Conservation (phyloP, 2,329 filamentous ascomycete genomes). For the Chrysoporthe deuterocubensis region DNA sequence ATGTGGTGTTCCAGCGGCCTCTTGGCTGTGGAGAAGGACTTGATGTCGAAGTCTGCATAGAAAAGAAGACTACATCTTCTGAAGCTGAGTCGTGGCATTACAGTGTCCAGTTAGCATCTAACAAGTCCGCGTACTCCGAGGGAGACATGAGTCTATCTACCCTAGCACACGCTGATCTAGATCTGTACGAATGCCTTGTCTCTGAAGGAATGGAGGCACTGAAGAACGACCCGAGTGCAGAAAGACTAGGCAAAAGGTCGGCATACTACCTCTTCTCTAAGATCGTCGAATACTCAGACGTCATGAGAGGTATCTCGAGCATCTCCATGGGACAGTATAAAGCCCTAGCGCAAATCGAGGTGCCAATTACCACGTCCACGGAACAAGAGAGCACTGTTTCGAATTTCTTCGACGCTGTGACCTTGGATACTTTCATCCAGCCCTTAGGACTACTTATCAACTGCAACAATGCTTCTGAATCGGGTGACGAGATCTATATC, state of each 20-base stretch:
- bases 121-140: not conserved
- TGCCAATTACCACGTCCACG: not conserved
- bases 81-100: not conserved
- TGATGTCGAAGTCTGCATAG: not conserved
- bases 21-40: not conserved
- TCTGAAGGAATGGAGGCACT: not conserved
- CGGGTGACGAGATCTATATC: not conserved
- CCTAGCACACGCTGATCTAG: not conserved
- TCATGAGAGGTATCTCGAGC: not conserved
- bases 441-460: not conserved
- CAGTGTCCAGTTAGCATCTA: not conserved
- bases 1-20: not conserved
- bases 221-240: not conserved
- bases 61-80: not conserved
- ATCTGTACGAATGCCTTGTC: not conserved
- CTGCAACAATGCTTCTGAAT: not conserved
- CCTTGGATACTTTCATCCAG: not conserved
- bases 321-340: not conserved
- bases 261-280: not conserved
- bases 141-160: not conserved
- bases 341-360: not conserved
- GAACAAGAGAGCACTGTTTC: not conserved
- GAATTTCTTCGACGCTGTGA: not conserved
- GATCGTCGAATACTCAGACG: not conserved
- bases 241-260: not conserved